Conservation (phyloP, 768 basidiomycete genomes). For the Thelephora aurantiotincta region DNA sequence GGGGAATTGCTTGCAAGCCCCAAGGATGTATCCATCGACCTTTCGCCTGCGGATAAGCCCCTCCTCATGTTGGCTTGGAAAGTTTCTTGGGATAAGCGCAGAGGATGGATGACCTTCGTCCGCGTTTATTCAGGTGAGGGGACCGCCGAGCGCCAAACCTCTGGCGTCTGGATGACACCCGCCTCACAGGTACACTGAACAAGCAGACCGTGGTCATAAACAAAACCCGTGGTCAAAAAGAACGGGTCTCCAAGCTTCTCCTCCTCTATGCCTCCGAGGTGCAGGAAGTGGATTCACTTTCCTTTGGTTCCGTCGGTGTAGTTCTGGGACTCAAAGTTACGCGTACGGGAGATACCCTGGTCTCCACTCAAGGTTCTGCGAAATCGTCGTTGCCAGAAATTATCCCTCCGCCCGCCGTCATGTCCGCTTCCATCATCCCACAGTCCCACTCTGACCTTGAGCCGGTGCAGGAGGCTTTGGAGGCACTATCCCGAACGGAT, state of each 20-base stretch:
- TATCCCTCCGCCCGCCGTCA: conserved; percentile 67
- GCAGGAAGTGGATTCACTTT: conserved; percentile 65
- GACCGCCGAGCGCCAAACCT: too few species aligned
- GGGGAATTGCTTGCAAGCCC: conserved; percentile 74
- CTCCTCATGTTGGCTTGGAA: conserved; percentile 75
- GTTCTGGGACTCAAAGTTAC: conserved; percentile 73
- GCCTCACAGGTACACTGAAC: conserved; percentile 47
- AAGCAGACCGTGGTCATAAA: conserved; percentile 51
- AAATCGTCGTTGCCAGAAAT: conserved; percentile 44
- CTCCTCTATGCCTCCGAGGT: conserved; percentile 66
- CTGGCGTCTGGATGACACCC: too few species aligned
- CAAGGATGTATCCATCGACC: conserved; percentile 40
- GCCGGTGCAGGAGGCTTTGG: conserved; percentile 64
- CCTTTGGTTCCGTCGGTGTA: conserved; percentile 76
- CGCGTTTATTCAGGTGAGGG: conserved; percentile 71
- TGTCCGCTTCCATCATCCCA: conserved; percentile 73
- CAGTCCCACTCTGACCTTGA: conserved; percentile 66
- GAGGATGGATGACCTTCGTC: conserved; percentile 90
- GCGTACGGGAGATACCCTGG: conserved; percentile 77
- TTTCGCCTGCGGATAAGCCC: conserved; percentile 29
- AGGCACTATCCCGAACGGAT: conserved; percentile 67
- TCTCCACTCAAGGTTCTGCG: conserved; percentile 29
- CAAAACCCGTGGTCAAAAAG: conserved; percentile 49
- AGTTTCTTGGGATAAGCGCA: conserved; percentile 69
- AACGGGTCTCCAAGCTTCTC: conserved; percentile 61